phyloP scores from a whole-genome alignment of 371 early-diverging fungal species.

The Parasitella parasitica region DNA sequence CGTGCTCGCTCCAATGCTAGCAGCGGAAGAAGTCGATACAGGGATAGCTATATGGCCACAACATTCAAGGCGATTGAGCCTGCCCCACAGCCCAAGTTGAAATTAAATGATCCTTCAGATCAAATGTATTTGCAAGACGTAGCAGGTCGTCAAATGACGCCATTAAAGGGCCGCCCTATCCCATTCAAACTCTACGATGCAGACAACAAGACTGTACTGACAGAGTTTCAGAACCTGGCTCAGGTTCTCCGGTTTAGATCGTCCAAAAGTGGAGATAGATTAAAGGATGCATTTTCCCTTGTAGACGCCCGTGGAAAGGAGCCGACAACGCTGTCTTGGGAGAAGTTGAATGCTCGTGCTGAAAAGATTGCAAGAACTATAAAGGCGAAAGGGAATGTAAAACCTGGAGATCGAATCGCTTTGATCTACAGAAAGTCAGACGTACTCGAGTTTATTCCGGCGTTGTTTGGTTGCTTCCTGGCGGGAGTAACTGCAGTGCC shows the following conservation, averaged over 20 bases:
- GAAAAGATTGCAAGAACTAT: constrained; percentile 69
- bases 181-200: constrained; percentile 20
- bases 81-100: constrained; percentile 32
- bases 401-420: constrained; percentile 70
- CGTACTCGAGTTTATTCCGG: constrained; percentile 75
- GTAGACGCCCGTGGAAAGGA: constrained; percentile 80
- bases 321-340: constrained; percentile 65
- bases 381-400: constrained; percentile 53
- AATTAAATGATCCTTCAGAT: constrained; percentile 28
- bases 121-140: constrained; percentile 34
- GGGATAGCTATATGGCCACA: constrained; percentile 43
- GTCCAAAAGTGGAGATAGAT: constrained; percentile 31
- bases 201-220: constrained; percentile 31
- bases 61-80: constrained; percentile 49
- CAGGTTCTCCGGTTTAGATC: constrained; percentile 64
- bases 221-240: constrained; percentile 53
- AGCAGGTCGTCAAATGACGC: constrained; percentile 42
- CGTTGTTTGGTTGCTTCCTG: constrained; percentile 77
- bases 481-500: constrained; percentile 86
- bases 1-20: constrained; percentile 8
- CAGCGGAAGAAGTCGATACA: constrained; percentile 37
- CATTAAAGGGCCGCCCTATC: constrained; percentile 17
- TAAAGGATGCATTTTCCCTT: constrained; percentile 61
- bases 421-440: constrained; percentile 82
- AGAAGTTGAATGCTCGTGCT: constrained; percentile 68